These are phyloP conservation scores for Ustilago trichophora DNA, from an alignment of 1,284 basidiomycete genomes.

Conservation along the genomic window DNA sequence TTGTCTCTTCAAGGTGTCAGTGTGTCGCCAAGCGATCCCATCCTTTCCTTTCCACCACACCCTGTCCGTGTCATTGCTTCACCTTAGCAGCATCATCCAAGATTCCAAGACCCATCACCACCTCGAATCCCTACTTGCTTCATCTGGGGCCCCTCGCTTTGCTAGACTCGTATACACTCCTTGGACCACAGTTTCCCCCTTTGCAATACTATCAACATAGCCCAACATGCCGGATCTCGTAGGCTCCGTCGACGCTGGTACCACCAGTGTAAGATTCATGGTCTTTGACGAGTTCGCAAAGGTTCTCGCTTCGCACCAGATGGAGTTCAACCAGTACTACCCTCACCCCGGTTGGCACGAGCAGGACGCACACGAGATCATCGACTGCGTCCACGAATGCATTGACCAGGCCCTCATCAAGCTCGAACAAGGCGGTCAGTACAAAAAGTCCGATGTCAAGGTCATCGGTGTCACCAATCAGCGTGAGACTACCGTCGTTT, in stretches of 20 bases:
- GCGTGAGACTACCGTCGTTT: conserved; percentile 93
- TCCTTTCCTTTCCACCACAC: too few relatives aligned
- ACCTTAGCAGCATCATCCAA: too few relatives aligned
- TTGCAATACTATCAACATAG: background rate
- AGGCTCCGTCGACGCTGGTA: conserved; percentile 48
- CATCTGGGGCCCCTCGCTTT: too few relatives aligned
- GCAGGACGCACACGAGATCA: conserved; percentile 87
- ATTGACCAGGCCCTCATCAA: conserved; percentile 78
- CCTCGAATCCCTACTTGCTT: too few relatives aligned
- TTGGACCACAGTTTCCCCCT: too few relatives aligned
- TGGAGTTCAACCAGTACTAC: conserved; percentile 67
- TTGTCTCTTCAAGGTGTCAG: too few relatives aligned
- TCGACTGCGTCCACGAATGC: conserved; percentile 79
- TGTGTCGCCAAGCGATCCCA: too few relatives aligned
- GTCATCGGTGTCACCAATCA: conserved; percentile 98
- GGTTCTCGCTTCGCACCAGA: conserved; percentile 85
- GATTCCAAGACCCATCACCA: too few relatives aligned
- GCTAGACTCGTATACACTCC: too few relatives aligned
- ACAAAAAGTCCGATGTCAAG: conserved; percentile 81
- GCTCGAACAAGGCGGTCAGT: conserved; percentile 77
- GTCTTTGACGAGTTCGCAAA: conserved; percentile 89
- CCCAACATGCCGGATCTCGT: conserved; percentile 47
- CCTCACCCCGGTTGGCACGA: conserved; percentile 81
- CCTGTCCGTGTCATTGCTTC: too few relatives aligned
- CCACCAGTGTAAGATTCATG: conserved; percentile 90